Conservation (phyloP, 2,329 filamentous ascomycete genomes). For the Xylaria multiplex region DNA sequence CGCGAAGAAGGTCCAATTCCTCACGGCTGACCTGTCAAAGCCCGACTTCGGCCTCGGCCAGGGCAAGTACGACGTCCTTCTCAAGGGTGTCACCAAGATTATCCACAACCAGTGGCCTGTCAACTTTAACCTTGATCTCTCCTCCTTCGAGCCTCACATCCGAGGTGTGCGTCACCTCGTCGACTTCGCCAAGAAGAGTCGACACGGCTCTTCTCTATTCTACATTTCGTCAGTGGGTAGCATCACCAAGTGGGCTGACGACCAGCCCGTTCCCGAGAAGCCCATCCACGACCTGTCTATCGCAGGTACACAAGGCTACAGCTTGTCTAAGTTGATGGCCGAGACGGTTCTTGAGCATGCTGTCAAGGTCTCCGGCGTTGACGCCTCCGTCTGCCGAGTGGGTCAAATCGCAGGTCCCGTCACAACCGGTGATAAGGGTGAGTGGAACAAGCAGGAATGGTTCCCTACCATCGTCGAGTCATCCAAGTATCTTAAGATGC, state of each 20-base stretch:
- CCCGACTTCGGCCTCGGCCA: slow-evolving; percentile 58
- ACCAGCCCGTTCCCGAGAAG: slow-evolving; percentile 52
- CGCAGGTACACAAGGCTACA: slow-evolving; percentile 52
- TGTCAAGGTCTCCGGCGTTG: slow-evolving; percentile 49
- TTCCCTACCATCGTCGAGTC: slow-evolving; percentile 61
- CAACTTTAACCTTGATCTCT: slow-evolving; percentile 60
- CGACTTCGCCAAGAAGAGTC: slow-evolving; percentile 50
- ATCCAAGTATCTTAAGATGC: slow-evolving; percentile 57
- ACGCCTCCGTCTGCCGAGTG: slow-evolving; percentile 54
- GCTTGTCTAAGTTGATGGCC: slow-evolving; percentile 55
- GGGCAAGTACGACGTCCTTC: slow-evolving; percentile 51
- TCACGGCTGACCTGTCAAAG: slow-evolving; percentile 59
- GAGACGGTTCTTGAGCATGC: slow-evolving; percentile 56
- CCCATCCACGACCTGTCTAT: slow-evolving; percentile 49
- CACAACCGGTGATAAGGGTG: slow-evolving; percentile 50
- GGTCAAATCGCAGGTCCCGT: slow-evolving; percentile 59
- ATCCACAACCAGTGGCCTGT: slow-evolving; percentile 66
- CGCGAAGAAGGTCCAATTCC: slow-evolving; percentile 56
- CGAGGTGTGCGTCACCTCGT: slow-evolving; percentile 61
- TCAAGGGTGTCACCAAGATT: slow-evolving; percentile 55
- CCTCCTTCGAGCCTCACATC: slow-evolving; percentile 61
- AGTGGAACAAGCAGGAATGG: slow-evolving; percentile 68
- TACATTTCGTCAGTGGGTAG: slow-evolving; percentile 57
- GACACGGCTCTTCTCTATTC: slow-evolving; percentile 49
- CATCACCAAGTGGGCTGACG: slow-evolving; percentile 49